phyloP scores from a whole-genome alignment of 1,284 basidiomycete species.

The Mycena sp. region DNA sequence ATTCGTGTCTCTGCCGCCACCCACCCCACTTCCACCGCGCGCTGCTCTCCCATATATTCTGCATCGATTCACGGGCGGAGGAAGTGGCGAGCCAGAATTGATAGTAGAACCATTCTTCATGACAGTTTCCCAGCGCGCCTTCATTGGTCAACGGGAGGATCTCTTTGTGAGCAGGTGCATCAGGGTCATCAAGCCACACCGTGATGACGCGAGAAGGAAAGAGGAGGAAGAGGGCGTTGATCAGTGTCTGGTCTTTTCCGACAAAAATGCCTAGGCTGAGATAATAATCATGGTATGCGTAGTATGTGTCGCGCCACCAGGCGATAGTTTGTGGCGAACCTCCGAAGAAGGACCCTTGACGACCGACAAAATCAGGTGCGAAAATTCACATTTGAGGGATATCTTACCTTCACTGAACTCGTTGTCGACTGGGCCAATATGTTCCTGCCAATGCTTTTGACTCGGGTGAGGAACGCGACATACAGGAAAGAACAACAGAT shows the following conservation, averaged over 20 bases:
- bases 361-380: not conserved
- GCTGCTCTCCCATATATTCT: constrained; percentile 24
- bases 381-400: not conserved
- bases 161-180: constrained; percentile 19
- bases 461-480: constrained; percentile 19
- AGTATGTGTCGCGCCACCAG: constrained; percentile 55
- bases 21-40: constrained; percentile 19
- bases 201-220: constrained; percentile 54
- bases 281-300: constrained; percentile 59
- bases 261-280: constrained; percentile 54
- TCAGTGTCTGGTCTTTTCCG: constrained; percentile 62
- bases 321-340: constrained; percentile 50
- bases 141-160: not conserved
- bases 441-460: constrained; percentile 48
- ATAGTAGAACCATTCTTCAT: constrained; percentile 56
- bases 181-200: constrained; percentile 39
- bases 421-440: constrained; percentile 56
- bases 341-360: constrained; percentile 62
- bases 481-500: constrained; percentile 57
- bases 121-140: constrained; percentile 46
- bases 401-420: constrained; percentile 59
- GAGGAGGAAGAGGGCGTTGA: constrained; percentile 58
- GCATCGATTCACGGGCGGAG: constrained; percentile 43
- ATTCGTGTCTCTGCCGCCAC: constrained; percentile 12
- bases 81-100: constrained; percentile 54